Evolutionary conservation across 208 protist genomes (phyloP).

Genomic region (Phytomonas sp.): DNA sequence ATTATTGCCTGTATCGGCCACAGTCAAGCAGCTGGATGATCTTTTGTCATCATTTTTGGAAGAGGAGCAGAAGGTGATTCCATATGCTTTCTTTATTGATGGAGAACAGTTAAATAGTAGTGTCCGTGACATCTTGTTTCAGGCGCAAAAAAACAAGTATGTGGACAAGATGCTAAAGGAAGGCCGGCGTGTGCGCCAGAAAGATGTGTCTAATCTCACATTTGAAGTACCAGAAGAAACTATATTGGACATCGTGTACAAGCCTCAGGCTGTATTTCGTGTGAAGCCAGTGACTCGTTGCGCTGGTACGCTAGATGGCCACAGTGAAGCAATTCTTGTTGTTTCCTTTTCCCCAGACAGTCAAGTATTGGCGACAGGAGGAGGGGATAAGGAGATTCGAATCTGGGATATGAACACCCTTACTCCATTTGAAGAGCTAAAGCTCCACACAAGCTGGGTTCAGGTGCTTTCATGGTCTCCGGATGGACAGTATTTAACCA

Average conservation of each 20-base stretch:
- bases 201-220: conserved; percentile 70
- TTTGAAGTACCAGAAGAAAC: conserved; percentile 80
- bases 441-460: conserved; percentile 93
- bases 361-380: conserved; percentile 87
- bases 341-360: conserved; percentile 94
- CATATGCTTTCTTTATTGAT: conserved; percentile 95
- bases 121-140: conserved; percentile 80
- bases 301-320: conserved; percentile 88
- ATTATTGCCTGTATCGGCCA: conserved; percentile 84
- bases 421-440: conserved; percentile 89
- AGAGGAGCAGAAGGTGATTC: conserved; percentile 63
- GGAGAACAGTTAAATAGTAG: conserved; percentile 88
- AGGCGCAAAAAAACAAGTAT: conserved; percentile 63
- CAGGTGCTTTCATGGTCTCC: conserved; percentile 95
- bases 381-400: conserved; percentile 94
- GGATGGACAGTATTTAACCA: conserved; percentile 88
- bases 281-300: conserved; percentile 94
- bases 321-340: conserved; percentile 93
- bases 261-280: conserved; percentile 96
- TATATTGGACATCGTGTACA: conserved; percentile 86
- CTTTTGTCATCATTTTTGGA: conserved; percentile 72
- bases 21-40: conserved; percentile 83
- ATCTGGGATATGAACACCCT: conserved; percentile 97
- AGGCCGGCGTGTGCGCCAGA: conserved; percentile 64
- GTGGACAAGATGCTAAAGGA: conserved; percentile 75